Evolutionary conservation across 495 filamentous ascomycete genomes (phyloP).

Genomic region (Tuber aestivum): DNA sequence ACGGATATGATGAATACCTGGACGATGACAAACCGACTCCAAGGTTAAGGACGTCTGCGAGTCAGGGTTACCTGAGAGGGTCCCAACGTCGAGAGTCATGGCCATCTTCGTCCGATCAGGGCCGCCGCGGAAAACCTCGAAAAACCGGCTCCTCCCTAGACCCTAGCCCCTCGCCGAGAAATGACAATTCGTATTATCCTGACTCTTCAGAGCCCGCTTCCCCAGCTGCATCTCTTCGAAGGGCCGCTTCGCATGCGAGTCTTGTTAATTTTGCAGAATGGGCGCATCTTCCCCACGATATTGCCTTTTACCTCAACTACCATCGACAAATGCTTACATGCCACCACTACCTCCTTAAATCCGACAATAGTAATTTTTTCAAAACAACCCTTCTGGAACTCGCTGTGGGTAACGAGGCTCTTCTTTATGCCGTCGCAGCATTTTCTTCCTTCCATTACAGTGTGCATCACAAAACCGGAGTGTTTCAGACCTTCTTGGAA

Average conservation of each 20-base stretch:
- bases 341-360: constrained; percentile 74
- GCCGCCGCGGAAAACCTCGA: constrained; percentile 30
- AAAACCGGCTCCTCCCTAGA: constrained; percentile 39
- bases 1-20: constrained; percentile 40
- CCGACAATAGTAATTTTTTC: constrained; percentile 63
- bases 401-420: constrained; percentile 70
- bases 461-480: constrained; percentile 59
- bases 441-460: constrained; percentile 85
- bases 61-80: constrained; percentile 34
- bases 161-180: constrained; percentile 37
- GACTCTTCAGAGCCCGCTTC: constrained; percentile 40
- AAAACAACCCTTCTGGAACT: constrained; percentile 61
- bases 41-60: constrained; percentile 32
- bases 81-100: constrained; percentile 36
- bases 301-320: constrained; percentile 74
- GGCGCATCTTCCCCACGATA: constrained; percentile 51
- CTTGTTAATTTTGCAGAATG: constrained; percentile 33
- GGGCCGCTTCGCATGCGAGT: constrained; percentile 30
- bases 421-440: constrained; percentile 83
- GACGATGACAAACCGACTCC: constrained; percentile 32
- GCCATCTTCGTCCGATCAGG: constrained; percentile 31
- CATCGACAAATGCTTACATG: constrained; percentile 66
- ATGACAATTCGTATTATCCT: constrained; percentile 31
- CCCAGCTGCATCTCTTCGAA: constrained; percentile 24
- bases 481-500: constrained; percentile 72